Conservation (phyloP, 441 rosid genomes). For the Populus hybrid region DNA sequence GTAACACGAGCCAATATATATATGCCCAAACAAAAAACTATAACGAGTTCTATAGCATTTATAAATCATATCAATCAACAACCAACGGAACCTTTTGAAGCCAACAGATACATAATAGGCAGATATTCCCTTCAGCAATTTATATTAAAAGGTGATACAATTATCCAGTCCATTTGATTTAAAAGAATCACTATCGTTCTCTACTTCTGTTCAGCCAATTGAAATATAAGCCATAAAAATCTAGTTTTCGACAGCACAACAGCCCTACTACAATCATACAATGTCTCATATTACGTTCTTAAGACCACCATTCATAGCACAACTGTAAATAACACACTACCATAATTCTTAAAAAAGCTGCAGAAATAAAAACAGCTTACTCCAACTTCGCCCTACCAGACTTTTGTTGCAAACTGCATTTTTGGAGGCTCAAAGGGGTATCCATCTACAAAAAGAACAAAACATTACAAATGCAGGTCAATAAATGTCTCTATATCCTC, state of each 20-base stretch:
- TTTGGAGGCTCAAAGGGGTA: conserved; percentile 99
- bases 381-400: conserved; percentile 61
- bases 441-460: conserved; percentile 67
- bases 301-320: neutral
- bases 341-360: conserved; percentile 2
- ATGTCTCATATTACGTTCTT: neutral
- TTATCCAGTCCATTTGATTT: no score
- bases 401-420: conserved; percentile 95
- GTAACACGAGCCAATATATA: neutral
- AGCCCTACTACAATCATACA: neutral
- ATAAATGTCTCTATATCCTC: neutral
- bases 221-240: neutral
- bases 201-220: neutral
- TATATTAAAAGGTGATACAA: neutral
- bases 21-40: neutral
- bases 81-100: neutral
- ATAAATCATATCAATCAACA: neutral
- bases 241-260: neutral
- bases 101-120: neutral
- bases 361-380: neutral
- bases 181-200: neutral
- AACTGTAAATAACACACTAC: neutral
- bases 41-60: neutral
- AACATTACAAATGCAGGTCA: conserved; percentile 13
- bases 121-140: neutral